Base-by-base conservation (phyloP, 164 flowering plant genomes). In the Tetrastigma voinierianum region DNA sequence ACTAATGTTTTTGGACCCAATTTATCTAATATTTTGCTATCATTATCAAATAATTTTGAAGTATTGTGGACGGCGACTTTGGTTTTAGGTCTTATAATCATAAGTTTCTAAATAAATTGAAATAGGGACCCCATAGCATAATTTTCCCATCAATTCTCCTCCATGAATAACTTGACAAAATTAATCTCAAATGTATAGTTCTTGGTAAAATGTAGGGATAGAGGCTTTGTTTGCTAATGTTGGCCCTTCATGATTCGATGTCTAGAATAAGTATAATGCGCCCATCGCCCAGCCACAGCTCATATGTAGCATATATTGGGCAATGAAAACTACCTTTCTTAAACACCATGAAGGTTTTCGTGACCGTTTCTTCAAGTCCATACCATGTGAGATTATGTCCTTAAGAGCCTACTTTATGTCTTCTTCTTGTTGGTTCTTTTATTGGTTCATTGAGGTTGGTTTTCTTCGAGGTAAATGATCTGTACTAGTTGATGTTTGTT, bases 311-410 rank as follows among this genome's bases (percentile, higher is more conserved):
- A 6, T 75, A 75, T 55, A 51, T 9, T 7, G 72, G 78, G 1
- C 77, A n/a, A n/a, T n/a, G n/a, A n/a, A 74, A 59, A 67, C 74
- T 2, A 66, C 89, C 0, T 88, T 67, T 58, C 87, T 88, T 25
- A 68, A 81, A 62, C 71, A 84, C 62, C 65, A n/a, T 7, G 49
- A 64, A 0, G 54, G 61, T 24, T 86, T 80, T 2, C 16, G 20
- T 0, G 72, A 84, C 2, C 57, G 85, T 12, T 88, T 88, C 68
- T 88, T 72, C 58, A 72, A 67, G 66, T 80, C 90, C 10, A 75
- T 82, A 4, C 70, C 73, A 62, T 2, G 72, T 69, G 18, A 57
- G 7, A 25, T 25, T 25, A 4, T 25, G 40, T 4, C 40, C 6
- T 25, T 25, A 25, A n/a, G 40, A 25, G 40, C 6, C 6, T 25